These are phyloP conservation scores for Cardiospermum halicacabum DNA, from an alignment of 345 rosid species.

Conservation along the genomic window DNA sequence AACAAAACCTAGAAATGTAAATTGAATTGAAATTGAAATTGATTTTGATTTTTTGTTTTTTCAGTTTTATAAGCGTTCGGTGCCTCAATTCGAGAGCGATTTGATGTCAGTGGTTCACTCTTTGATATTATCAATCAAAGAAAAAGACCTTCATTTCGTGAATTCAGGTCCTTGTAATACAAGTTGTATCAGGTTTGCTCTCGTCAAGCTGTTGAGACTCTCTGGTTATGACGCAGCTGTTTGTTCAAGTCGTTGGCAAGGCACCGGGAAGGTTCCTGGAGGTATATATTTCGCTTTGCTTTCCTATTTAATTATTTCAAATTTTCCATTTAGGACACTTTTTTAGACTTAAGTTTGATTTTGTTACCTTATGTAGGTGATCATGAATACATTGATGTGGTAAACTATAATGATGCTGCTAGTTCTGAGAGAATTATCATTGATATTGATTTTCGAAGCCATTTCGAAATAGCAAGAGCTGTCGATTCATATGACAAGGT, in stretches of 20 bases:
- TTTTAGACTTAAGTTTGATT: background rate
- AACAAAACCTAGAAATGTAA: background rate
- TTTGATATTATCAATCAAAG: slow-evolving; percentile 49
- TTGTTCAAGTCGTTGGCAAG: slow-evolving; percentile 79
- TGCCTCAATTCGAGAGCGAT: slow-evolving; percentile 56
- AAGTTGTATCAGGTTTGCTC: slow-evolving; percentile 70
- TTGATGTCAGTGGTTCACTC: slow-evolving; percentile 59
- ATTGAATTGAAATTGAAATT: background rate
- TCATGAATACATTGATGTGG: slow-evolving; percentile 77
- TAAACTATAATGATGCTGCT: slow-evolving; percentile 36
- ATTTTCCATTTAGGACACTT: background rate
- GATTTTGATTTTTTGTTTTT: slow-evolving; percentile 6
- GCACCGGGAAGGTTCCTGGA: slow-evolving; percentile 82
- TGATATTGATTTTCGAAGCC: slow-evolving; percentile 84
- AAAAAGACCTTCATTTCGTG: slow-evolving; percentile 47
- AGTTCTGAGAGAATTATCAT: slow-evolving; percentile 67
- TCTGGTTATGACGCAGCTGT: slow-evolving; percentile 86
- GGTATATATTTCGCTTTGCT: slow-evolving; percentile 36
- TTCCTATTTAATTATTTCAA: background rate
- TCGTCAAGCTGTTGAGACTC: slow-evolving; percentile 70
- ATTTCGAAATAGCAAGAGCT: slow-evolving; percentile 93
- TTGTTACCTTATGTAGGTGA: slow-evolving; percentile 51
- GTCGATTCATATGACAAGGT: slow-evolving; percentile 75
- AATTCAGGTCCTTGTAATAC: slow-evolving; percentile 66
- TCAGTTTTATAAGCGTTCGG: slow-evolving; percentile 55